These are phyloP conservation scores for Cryphonectria parasitica DNA, from an alignment of 2,329 filamentous ascomycete species.

Conservation along the genomic window DNA sequence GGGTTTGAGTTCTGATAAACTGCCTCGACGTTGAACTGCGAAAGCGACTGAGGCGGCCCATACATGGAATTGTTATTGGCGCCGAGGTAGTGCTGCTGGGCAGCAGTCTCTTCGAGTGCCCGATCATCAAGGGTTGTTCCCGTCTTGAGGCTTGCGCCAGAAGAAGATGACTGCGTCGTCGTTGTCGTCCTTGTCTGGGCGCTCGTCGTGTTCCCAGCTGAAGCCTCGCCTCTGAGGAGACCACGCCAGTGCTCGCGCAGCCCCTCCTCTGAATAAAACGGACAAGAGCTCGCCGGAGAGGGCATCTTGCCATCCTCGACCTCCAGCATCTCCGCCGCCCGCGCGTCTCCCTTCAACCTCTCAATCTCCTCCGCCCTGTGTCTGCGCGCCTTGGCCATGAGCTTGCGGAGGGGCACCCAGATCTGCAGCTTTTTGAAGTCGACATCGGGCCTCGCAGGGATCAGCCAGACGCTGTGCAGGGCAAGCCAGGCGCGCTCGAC, in stretches of 20 bases:
- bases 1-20: not conserved
- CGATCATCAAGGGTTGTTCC: not conserved
- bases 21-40: not conserved
- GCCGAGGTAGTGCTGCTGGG: not conserved
- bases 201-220: not conserved
- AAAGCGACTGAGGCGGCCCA: not conserved
- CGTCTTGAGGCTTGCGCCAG: too few relatives aligned
- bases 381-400: constrained; percentile 44
- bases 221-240: constrained; percentile 32
- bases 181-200: not conserved
- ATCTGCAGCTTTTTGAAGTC: constrained; percentile 39
- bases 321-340: constrained; percentile 36
- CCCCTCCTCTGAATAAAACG: constrained; percentile 33
- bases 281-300: constrained; percentile 38
- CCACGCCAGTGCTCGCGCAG: constrained; percentile 41
- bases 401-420: constrained; percentile 46
- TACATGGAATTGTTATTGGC: not conserved
- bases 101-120: not conserved
- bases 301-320: constrained; percentile 35
- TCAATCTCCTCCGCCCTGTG: constrained; percentile 44
- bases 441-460: constrained; percentile 38
- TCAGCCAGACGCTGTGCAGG: constrained; percentile 50
- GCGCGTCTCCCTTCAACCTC: constrained; percentile 37
- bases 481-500: constrained; percentile 53
- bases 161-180: not conserved